phyloP scores from a whole-genome alignment of 164 flowering plant species.

The Kalanchoe fedtschenkoi region DNA sequence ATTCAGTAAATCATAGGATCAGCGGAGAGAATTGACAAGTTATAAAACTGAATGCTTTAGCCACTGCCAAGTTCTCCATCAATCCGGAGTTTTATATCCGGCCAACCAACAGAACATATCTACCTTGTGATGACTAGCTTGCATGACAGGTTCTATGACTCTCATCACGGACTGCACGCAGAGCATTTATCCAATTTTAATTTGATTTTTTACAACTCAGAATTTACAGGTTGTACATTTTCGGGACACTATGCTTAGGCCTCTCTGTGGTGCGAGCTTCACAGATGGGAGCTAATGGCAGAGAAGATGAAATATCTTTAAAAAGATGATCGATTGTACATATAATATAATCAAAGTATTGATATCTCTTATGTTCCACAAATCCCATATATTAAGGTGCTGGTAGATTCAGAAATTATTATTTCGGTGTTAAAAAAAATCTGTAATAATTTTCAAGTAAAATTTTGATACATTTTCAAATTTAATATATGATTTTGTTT shows the following conservation, averaged over 20 bases:
- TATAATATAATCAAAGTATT: no score
- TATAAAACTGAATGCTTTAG: neutral
- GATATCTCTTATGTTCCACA: no score
- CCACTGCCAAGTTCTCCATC: neutral
- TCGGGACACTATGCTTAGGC: conserved; percentile 34
- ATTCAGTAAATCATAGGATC: neutral
- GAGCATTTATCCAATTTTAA: conserved; percentile 53
- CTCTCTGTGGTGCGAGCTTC: conserved; percentile 38
- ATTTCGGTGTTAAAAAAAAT: no score
- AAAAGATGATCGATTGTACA: neutral
- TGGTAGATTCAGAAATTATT: no score
- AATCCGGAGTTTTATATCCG: no score
- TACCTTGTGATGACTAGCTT: neutral
- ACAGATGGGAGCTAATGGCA: conserved; percentile 64
- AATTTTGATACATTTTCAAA: no score
- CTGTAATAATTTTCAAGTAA: no score
- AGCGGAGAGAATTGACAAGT: neutral
- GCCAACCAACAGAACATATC: no score
- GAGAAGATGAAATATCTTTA: conserved; percentile 2
- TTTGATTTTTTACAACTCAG: conserved; percentile 68
- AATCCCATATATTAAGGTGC: no score
- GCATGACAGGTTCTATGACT: conserved; percentile 51
- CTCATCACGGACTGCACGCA: conserved; percentile 85
- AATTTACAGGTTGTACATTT: conserved; percentile 54
- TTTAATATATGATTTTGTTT: no score